Evolutionary conservation across 805 yeast genomes (phyloP), one percentile per base, ranked within the genome.

Genomic region (Candida multigemmis): DNA sequence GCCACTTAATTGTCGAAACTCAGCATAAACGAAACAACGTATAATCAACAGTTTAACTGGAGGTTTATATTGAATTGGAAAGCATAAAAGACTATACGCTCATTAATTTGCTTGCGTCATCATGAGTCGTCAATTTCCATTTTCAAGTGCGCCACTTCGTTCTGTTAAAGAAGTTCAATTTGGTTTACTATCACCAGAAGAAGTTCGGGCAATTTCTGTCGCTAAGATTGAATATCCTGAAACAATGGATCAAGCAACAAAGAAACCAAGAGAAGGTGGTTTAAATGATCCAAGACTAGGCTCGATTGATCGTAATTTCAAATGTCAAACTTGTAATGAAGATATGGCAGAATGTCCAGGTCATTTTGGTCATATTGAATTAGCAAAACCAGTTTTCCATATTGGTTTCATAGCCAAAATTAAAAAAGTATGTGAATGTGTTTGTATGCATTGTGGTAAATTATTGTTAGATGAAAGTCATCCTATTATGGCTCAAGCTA

Each of bases 281-380:
- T 65, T 91, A 36, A 89, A 87, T 52, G 98, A 93, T 55, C 97
- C 98, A 34, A 77, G 97, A 45, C 68, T 91, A 35, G 99, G 99
- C 26, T 82, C 96, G 4, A 87, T 91, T 44, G 99, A 91, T 58
- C 78, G 98, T 55, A 89, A 87, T 53, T 83, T 82, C 69, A 85
- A 84, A 64, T 91, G 99, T 68, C 97, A 89, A 66, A 91, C 99
- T 14, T 91, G 99, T 69, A 94, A 96, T 46, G 99, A 91, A 56
- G 96, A 89, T 44, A 91, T 91, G 96, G 84, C 89, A 34, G 97
- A 91, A 54, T 91, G 99, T 60, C 97, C 97, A 1, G 99, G 99
- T 34, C 99, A 91, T 63, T 91, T 91, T 59, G 99, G 99, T 41
- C 99, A 91, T 50, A 91, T 91, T 35, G 99, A 91, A 53, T 68